Evolutionary conservation across 306 rosid genomes (phyloP).

Genomic region (Cyclanthera cordifolia): DNA sequence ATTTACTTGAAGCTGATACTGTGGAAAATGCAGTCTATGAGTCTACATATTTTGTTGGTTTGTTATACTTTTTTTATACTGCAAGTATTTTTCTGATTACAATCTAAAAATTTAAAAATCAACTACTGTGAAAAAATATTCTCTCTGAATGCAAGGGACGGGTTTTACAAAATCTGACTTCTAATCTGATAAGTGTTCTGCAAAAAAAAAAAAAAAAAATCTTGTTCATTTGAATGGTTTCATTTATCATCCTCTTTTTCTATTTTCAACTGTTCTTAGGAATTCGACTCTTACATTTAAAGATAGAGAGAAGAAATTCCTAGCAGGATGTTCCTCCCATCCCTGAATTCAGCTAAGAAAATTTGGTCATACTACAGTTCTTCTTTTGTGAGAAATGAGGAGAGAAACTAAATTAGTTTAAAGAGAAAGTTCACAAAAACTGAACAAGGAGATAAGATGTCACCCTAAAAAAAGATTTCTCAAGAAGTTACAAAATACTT

Average conservation of each 20-base stretch:
- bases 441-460: neutral
- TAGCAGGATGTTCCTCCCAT: neutral
- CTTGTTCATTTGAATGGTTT: neutral
- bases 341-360: neutral
- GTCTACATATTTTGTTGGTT: neutral
- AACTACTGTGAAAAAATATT: neutral
- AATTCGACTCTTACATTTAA: neutral
- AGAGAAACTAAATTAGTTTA: neutral
- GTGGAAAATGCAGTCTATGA: no score
- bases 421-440: no score
- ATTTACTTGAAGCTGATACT: no score
- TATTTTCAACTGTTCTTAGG: neutral
- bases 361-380: neutral
- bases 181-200: neutral
- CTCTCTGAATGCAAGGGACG: neutral
- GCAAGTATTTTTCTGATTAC: neutral
- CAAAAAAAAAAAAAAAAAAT: neutral
- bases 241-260: slow-evolving; percentile 1
- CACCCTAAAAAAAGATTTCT: neutral
- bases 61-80: neutral
- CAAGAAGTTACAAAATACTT: neutral
- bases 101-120: neutral
- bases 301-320: neutral
- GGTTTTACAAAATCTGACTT: neutral
- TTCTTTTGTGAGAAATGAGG: neutral